phyloP scores from a whole-genome alignment of 176 grass and related monocot genomes.

The Avena sativa region DNA sequence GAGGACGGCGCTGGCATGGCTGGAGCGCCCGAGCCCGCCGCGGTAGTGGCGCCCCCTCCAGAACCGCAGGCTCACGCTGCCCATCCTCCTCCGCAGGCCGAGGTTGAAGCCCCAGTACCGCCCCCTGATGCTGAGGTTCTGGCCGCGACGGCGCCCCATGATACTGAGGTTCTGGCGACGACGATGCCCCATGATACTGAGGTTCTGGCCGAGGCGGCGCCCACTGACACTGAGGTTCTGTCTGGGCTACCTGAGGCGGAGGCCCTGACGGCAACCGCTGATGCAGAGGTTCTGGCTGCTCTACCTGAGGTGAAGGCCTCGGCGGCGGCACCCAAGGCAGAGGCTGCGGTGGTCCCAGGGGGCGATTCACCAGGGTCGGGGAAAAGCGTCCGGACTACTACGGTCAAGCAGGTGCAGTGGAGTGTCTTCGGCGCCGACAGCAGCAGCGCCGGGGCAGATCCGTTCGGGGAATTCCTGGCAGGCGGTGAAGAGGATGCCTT shows the following conservation, averaged over 20 bases:
- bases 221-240: background rate
- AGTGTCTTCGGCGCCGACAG: slow-evolving; percentile 58
- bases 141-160: background rate
- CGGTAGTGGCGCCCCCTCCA: background rate
- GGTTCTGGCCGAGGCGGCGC: background rate
- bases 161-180: background rate
- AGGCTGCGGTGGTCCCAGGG: slow-evolving; percentile 2
- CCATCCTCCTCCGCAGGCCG: background rate
- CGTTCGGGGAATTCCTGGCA: slow-evolving; percentile 32
- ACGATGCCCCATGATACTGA: background rate
- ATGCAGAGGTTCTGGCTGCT: background rate
- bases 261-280: background rate
- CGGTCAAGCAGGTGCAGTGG: slow-evolving; percentile 91
- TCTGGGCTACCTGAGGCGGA: background rate
- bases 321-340: background rate
- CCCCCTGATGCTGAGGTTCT: background rate
- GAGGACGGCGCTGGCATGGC: background rate
- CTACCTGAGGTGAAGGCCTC: background rate
- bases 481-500: slow-evolving; percentile 26
- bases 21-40: background rate
- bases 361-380: slow-evolving; percentile 32
- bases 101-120: background rate
- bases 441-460: slow-evolving; percentile 26
- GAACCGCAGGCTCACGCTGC: background rate
- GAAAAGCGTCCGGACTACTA: slow-evolving; percentile 44